Base-by-base conservation (phyloP, 2,329 filamentous ascomycete genomes). In the Laburnicola sp. region DNA sequence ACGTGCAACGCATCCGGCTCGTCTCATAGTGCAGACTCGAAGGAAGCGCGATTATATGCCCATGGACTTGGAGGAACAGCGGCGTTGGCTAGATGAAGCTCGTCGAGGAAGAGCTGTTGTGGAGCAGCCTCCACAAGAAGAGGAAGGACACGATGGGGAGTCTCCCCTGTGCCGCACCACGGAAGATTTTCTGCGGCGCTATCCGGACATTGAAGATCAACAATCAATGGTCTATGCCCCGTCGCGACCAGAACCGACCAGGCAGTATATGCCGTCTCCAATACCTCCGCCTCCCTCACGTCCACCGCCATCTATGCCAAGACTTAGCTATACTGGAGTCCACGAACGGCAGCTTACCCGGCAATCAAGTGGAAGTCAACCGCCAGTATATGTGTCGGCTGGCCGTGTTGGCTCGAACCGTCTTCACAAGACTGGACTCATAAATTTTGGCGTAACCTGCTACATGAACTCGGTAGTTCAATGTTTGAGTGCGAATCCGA, bases 401-500 rank as follows among this genome's bases (percentile, higher is more conserved):
- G 74, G 74, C 30, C 73, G 75, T 11, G 69, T 75, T 35, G 72
- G 74, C 3, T 71, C 73, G 23, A 74, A 77, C 32, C 72, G 75
- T 26, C 77, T 84, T 61, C 81, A 85, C n/a, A 77, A 78, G 31
- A 88, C 89, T 8, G 92, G 93, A 0, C 79, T 97, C 9, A 76
- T 85, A 51, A 97, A 97, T 62, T 89, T 91, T 35, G 84, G 85
- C 1, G 86, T 88, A 40, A 92, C 88, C 58, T 97, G 93, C 70
- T 97, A 96, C 68, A 91, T 94, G 79, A 97, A 96, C 72, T 87
- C 90, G n/a, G 86, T 87, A 0, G 78, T 97, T 25, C 93, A 97
- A 72, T 88, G 88, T 53, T 76, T 97, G 16, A 88, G 89, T 51
- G 87, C 86, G 1, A 93, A 91, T 0, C 75, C 80, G 6, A 76